These are phyloP conservation scores for Ophiocordyceps sinensis DNA, from an alignment of 2,329 filamentous ascomycete genomes.

Conservation along the genomic window DNA sequence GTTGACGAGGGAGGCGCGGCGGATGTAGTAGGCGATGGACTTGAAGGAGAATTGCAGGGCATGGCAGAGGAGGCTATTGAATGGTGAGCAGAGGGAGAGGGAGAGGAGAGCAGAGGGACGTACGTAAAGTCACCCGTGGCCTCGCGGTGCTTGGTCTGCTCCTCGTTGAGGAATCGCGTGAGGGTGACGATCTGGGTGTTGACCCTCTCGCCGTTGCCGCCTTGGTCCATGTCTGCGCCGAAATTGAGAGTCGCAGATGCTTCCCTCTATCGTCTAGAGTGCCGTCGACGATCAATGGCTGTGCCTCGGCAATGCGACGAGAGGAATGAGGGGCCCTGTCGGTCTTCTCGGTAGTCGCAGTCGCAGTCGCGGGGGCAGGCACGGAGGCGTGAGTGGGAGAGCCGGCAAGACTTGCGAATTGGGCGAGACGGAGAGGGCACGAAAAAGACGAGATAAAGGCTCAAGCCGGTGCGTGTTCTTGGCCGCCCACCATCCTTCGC, in stretches of 20 bases:
- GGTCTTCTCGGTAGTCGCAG: too few species aligned
- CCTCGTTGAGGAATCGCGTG: conserved; percentile 89
- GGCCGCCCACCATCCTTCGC: neutral
- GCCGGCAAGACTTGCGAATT: too few species aligned
- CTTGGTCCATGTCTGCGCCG: conserved; percentile 15
- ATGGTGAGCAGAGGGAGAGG: neutral
- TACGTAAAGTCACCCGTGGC: conserved; percentile 98
- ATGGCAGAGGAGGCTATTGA: conserved; percentile 73
- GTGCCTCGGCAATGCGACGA: too few species aligned
- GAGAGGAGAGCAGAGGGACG: conserved; percentile 16
- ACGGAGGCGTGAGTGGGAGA: too few species aligned
- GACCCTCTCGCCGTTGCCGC: conserved; percentile 54
- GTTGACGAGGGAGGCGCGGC: conserved; percentile 87
- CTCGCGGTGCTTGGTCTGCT: conserved; percentile 84
- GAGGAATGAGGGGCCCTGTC: too few species aligned
- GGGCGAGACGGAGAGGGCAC: too few species aligned
- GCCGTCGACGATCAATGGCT: too few species aligned
- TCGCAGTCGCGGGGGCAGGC: too few species aligned
- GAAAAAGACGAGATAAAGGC: too few species aligned
- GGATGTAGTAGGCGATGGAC: conserved; percentile 98
- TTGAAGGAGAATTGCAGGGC: conserved; percentile 99
- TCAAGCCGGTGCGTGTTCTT: too few species aligned
- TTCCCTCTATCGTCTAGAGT: too few species aligned
- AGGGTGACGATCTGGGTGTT: conserved; percentile 95
- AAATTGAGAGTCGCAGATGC: too few species aligned